phyloP scores from a whole-genome alignment of 495 filamentous ascomycete species.

The Lasiosphaeria miniovina region DNA sequence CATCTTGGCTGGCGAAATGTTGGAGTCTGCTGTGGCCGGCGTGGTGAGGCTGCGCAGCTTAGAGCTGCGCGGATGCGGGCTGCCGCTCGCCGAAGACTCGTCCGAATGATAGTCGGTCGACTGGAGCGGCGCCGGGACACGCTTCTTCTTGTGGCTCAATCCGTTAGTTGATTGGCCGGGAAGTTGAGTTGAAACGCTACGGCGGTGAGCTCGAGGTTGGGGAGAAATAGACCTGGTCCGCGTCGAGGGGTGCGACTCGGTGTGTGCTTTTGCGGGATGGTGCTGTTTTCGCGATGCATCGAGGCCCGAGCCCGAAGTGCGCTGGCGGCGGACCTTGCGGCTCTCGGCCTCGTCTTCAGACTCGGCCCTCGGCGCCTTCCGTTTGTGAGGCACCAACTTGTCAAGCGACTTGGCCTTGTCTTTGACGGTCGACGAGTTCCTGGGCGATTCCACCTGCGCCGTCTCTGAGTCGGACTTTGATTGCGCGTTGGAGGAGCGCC shows the following conservation, averaged over 20 bases:
- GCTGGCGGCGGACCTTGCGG: slow-evolving; percentile 47
- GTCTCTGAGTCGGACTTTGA: slow-evolving; percentile 48
- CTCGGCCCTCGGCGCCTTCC: slow-evolving; percentile 44
- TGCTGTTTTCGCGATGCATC: slow-evolving; percentile 34
- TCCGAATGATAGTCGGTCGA: slow-evolving; percentile 66
- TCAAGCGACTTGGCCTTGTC: slow-evolving; percentile 40
- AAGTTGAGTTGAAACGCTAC: slow-evolving; percentile 64
- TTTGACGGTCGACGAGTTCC: slow-evolving; percentile 32
- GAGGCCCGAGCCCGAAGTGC: slow-evolving; percentile 42
- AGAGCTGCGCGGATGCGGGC: slow-evolving; percentile 63
- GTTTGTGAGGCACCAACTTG: slow-evolving; percentile 39
- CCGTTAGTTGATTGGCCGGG: slow-evolving; percentile 49
- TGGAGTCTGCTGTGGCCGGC: slow-evolving; percentile 51
- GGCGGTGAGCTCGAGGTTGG: slow-evolving; percentile 54
- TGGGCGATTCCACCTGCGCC: slow-evolving; percentile 33
- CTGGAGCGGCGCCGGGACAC: slow-evolving; percentile 55
- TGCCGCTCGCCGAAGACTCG: slow-evolving; percentile 69
- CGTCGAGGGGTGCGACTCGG: slow-evolving; percentile 34
- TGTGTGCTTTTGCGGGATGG: slow-evolving; percentile 30
- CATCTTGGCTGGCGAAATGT: slow-evolving; percentile 64
- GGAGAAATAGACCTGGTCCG: slow-evolving; percentile 65
- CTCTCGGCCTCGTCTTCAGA: slow-evolving; percentile 49
- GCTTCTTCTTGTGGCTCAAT: slow-evolving; percentile 54
- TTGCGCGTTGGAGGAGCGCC: slow-evolving; percentile 38
- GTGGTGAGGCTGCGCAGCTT: slow-evolving; percentile 64